Evolutionary conservation across 345 rosid genomes (phyloP), one percentile per base, ranked within the genome.

Genomic region (Dipteronia sinensis): DNA sequence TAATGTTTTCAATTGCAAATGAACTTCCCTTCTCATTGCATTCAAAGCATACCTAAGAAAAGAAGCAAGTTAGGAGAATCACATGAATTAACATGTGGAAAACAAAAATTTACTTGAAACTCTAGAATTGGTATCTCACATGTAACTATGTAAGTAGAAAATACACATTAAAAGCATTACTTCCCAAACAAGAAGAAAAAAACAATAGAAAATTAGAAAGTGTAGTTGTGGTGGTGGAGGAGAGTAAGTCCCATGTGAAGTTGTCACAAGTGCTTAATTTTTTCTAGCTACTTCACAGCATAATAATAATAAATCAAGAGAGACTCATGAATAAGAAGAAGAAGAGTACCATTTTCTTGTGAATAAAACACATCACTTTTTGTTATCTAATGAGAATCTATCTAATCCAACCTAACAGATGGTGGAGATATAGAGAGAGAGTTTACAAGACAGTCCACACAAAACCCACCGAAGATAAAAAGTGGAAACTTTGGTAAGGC

Each of bases 311-410:
- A 58, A 1, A 58, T n/a, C 1, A 22, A 53, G 15, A 49, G 55
- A 49, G 55, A 49, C 55, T 13, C 55, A 15, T 3, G 17, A 13
- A 4, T 34, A 34, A 34, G 38, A 34, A 10, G 53, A 78, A 2
- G 76, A 65, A 16, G 81, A 58, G 74, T 77, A 62, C 64, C 79
- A 66, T 77, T 42, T 72, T 47, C 86, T 65, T 78, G 86, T 84
- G 80, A 83, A 80, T 62, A 16, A 53, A 53, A 53, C 58, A n/a
- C 15, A n/a, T 51, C 44, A 20, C 59, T 61, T 74, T 71, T 72
- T 72, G 77, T 63, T 72, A 72, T 78, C 76, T 46, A 20, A n/a
- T 73, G 2, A 69, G 84, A 78, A 81, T 80, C 77, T 80, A 81
- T 80, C 79, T 78, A 65, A 49, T 15, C 72, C n/a, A 49, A 65